These are phyloP conservation scores for Neurospora crassa DNA, from an alignment of 2,329 filamentous ascomycete genomes.

Conservation along the genomic window DNA sequence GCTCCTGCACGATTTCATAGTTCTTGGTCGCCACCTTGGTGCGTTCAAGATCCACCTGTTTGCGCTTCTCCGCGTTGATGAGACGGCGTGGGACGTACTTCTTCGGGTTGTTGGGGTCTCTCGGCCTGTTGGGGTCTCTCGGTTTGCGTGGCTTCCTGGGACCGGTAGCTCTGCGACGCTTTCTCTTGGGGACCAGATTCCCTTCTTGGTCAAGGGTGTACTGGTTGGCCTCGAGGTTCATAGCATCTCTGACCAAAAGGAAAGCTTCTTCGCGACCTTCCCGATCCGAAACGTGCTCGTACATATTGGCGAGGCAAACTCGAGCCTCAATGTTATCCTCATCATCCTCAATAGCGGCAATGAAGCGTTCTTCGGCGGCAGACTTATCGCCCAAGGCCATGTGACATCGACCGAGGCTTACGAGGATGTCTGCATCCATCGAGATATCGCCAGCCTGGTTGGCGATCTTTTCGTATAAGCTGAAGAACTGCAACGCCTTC, in stretches of 20 bases:
- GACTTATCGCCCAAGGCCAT: conserved; percentile 51
- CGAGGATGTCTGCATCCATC: conserved; percentile 37
- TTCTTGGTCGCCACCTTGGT: conserved; percentile 20
- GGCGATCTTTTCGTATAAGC: conserved; percentile 39
- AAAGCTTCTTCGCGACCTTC: conserved; percentile 57
- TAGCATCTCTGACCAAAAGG: conserved; percentile 65
- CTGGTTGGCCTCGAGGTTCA: conserved; percentile 46
- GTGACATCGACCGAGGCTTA: conserved; percentile 59
- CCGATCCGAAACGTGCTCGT: conserved; percentile 61
- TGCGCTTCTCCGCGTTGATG: conserved; percentile 33
- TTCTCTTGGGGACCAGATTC: conserved; percentile 1
- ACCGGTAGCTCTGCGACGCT: conserved; percentile 7
- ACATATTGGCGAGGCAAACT: conserved; percentile 73
- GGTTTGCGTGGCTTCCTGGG: conserved; percentile 14
- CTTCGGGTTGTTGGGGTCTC: conserved; percentile 15
- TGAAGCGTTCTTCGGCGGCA: conserved; percentile 69
- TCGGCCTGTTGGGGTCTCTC: conserved; percentile 15
- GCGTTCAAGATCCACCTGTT: conserved; percentile 34
- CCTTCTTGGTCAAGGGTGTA: neutral
- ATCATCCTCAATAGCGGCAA: conserved; percentile 64
- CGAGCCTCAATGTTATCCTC: conserved; percentile 65
- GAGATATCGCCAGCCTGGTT: conserved; percentile 30
- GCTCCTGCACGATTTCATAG: conserved; percentile 33
- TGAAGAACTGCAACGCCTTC: conserved; percentile 46
- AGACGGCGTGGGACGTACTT: conserved; percentile 37